These are phyloP conservation scores for Exophiala xenobiotica DNA, from an alignment of 2,329 filamentous ascomycete species.

Conservation along the genomic window DNA sequence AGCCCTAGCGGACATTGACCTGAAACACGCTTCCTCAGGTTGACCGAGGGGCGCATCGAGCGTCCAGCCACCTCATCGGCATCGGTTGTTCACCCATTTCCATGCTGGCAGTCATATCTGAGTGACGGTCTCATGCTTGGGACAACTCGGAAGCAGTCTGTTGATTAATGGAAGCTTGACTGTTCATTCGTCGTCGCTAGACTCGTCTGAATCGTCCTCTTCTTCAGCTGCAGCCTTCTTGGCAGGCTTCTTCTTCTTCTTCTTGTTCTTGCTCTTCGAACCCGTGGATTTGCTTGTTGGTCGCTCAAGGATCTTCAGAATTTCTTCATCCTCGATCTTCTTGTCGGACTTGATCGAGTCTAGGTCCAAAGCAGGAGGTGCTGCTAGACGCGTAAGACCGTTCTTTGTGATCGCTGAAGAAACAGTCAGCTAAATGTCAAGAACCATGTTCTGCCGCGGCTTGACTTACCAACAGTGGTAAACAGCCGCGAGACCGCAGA, in stretches of 20 bases:
- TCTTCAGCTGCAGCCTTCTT: conserved; percentile 46
- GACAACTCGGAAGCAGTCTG: background rate
- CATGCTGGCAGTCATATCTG: too few species aligned
- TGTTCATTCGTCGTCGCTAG: conserved; percentile 43
- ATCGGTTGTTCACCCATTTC: background rate
- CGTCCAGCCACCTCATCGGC: conserved; percentile 1
- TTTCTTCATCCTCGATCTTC: conserved; percentile 95
- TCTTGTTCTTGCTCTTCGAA: conserved; percentile 83
- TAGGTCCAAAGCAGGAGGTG: conserved; percentile 71
- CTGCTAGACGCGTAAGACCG: conserved; percentile 81
- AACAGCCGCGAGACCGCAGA: conserved; percentile 81
- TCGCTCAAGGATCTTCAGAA: conserved; percentile 90
- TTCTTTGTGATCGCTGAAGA: conserved; percentile 90
- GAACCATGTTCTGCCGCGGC: background rate
- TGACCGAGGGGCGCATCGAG: conserved; percentile 11
- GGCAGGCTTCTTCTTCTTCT: conserved; percentile 76
- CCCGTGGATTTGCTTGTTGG: conserved; percentile 65
- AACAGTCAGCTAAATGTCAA: background rate
- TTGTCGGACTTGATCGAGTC: conserved; percentile 90
- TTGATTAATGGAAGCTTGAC: background rate
- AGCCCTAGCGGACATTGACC: conserved; percentile 1
- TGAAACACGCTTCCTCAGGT: conserved; percentile 19
- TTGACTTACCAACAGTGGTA: conserved; percentile 81
- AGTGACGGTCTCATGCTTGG: too few species aligned
- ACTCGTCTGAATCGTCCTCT: conserved; percentile 40